Evolutionary conservation across 768 basidiomycete genomes (phyloP), one percentile per base, ranked within the genome.

Genomic region (Mycena capillaripes): DNA sequence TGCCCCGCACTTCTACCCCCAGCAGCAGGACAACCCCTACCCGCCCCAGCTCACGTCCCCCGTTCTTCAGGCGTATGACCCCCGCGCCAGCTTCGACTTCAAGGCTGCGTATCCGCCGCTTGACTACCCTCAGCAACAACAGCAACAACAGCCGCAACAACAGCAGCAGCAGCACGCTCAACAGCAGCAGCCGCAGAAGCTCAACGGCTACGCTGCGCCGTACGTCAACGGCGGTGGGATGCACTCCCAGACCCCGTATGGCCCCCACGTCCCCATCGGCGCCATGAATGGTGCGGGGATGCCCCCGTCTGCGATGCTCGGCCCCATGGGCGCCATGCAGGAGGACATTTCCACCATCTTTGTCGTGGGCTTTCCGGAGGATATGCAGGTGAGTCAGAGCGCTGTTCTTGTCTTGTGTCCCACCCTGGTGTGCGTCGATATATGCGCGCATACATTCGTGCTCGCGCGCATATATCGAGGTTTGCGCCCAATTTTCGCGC

Each of bases 311-410:
- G 76, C 77, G 29, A 73, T 80, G 65, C 77, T 81, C 29, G 71
- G 72, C 57, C 3, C 79, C 78, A 36, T 64, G 53, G 62, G 58
- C 52, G 71, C 79, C 34, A 81, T 84, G 44, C 90, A 90, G 69
- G 97, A 98, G 81, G 96, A 97, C 78, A 98, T 98, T 56, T 97
- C 94, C 14, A 98, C 97, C 7, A 97, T 98, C 74, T 99, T 99
- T 74, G 97, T 99, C 4, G 97, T 99, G 30, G 98, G 98, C 0
- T 99, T 99, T 81, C 98, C 98, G 4, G 98, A 99, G 68, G 98
- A 99, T 78, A 98, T 99, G 95, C 93, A 94, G 89, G 97, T 95
- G 77, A 74, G 93, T 88, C 59, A 63, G 19, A n/a, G 27, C 56
- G 36, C 6, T 23, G 3, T 16, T 12, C 12, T 52, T 25, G 50